Conservation (phyloP, 2,329 filamentous ascomycete species). For the Berkeleyomyces basicola region DNA sequence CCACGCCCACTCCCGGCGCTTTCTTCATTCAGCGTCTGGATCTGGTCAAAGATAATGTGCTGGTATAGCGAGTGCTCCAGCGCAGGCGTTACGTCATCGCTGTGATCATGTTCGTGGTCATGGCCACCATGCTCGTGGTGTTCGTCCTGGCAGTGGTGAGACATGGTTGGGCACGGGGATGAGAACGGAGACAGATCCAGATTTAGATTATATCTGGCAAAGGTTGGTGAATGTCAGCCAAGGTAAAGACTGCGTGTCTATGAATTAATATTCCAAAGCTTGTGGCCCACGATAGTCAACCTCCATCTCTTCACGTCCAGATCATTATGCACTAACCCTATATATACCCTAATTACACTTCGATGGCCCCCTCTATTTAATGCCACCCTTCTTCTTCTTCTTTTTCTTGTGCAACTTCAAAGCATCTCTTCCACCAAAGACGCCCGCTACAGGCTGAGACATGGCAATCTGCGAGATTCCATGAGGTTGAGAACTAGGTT, state of each 20-base stretch:
- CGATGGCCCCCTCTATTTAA: conserved; percentile 18
- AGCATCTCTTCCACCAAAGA: conserved; percentile 26
- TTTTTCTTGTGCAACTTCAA: conserved; percentile 22
- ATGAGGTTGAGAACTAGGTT: conserved; percentile 6
- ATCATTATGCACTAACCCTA: not conserved
- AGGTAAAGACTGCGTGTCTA: too few species aligned
- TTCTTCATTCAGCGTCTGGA: conserved; percentile 74
- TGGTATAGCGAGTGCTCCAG: conserved; percentile 82
- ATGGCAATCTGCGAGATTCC: conserved; percentile 20
- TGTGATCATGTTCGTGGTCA: conserved; percentile 63
- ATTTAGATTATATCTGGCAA: too few species aligned
- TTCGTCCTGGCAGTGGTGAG: conserved; percentile 37
- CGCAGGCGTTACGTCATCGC: conserved; percentile 80
- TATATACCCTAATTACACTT: not conserved
- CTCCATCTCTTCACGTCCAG: not conserved
- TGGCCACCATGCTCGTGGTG: conserved; percentile 32
- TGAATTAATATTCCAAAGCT: too few species aligned
- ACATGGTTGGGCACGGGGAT: conserved; percentile 19
- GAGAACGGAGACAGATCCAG: not conserved
- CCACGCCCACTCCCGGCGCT: conserved; percentile 48
- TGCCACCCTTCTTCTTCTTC: conserved; percentile 29
- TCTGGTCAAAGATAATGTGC: conserved; percentile 75
- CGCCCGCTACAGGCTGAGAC: conserved; percentile 30
- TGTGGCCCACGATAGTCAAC: not conserved
- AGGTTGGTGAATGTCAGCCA: too few species aligned